Evolutionary conservation across 345 rosid genomes (phyloP), one percentile per base, ranked within the genome.

Genomic region (Citropsis articulata): DNA sequence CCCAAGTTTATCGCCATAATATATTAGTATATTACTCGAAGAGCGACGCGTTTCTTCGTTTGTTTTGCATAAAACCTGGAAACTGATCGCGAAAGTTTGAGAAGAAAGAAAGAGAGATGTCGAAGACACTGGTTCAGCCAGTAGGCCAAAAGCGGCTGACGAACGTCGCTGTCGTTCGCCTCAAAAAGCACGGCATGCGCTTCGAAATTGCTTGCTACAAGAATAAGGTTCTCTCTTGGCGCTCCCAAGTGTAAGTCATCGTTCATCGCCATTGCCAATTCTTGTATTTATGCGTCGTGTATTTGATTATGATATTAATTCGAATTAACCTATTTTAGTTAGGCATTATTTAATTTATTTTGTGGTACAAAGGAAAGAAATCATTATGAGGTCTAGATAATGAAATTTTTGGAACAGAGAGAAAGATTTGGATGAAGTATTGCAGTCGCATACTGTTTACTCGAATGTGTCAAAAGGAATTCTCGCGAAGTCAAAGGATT

Each of bases 181-280:
- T 96, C 72, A 96, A 96, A 79, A 94, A 91, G 81, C 89, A 85
- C 63, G 97, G 99, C 1, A 86, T 86, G 68, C 97, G 99, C 66
- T 96, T 94, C 86, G 99, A 96, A 87, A 94, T 94, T 40, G 98
- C 99, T 77, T 96, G 99, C 82, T 96, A 89, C 91, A 92, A 92
- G 89, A 94, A 96, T 84, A 96, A 96, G 84, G 98, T 96, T 89
- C 98, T 96, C 61, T 96, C 98, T 5, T 96, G 99, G 99, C 99
- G 99, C 68, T 91, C 98, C 21, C 89, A 91, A 84, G 97, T 92
- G 99, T 96, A 84, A 87, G 97, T 78, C 4, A 56, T 36, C 53
- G 30, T 1, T 12, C 53, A 14, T 53, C 45, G 10, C 16, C 27
- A 2, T 35, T 19, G 50, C 50, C 50, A 53, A 53, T 53, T 53